A percentile compares a stretch with the other conserved stretches of the same genome.
Evolutionary conservation across 768 basidiomycete species (phyloP).

Genomic region (Rhodotorula taiwanensis): DNA sequence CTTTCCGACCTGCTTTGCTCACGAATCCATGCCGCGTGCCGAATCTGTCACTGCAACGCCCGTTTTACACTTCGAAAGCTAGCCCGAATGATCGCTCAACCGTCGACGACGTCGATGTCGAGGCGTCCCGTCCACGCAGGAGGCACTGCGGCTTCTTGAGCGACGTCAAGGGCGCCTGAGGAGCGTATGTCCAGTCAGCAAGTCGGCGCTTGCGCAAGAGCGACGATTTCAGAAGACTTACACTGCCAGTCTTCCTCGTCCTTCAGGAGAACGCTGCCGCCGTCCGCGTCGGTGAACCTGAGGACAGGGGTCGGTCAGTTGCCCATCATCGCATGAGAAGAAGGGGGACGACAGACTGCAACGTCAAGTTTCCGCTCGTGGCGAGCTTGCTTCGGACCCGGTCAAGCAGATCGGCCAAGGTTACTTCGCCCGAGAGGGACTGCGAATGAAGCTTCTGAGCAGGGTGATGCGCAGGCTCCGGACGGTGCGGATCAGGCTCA

Average conservation of each 20-base stretch:
- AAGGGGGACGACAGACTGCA: slow-evolving; percentile 1
- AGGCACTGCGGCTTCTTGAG: too few relatives aligned
- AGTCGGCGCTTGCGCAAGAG: too few relatives aligned
- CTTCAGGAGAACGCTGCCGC: slow-evolving; percentile 24
- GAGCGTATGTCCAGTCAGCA: too few relatives aligned
- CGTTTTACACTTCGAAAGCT: too few relatives aligned
- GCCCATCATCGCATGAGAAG: background rate
- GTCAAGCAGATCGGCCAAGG: slow-evolving; percentile 17
- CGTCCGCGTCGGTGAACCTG: slow-evolving; percentile 37
- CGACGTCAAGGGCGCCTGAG: background rate
- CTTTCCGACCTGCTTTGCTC: too few relatives aligned
- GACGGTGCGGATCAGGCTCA: slow-evolving; percentile 3
- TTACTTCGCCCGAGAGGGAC: slow-evolving; percentile 5
- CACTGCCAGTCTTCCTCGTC: slow-evolving; percentile 38
- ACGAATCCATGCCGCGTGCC: too few relatives aligned
- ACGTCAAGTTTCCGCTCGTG: background rate
- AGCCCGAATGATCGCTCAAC: too few relatives aligned
- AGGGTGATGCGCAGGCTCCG: background rate
- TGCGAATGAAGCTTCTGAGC: background rate
- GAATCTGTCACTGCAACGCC: too few relatives aligned
- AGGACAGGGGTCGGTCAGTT: background rate
- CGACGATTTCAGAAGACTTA: slow-evolving; percentile 6
- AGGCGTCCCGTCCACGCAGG: background rate
- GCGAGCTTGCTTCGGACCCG: slow-evolving; percentile 30
- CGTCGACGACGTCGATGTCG: background rate